Conservation (phyloP, 805 yeast genomes). For the Osmozyma mogii region DNA sequence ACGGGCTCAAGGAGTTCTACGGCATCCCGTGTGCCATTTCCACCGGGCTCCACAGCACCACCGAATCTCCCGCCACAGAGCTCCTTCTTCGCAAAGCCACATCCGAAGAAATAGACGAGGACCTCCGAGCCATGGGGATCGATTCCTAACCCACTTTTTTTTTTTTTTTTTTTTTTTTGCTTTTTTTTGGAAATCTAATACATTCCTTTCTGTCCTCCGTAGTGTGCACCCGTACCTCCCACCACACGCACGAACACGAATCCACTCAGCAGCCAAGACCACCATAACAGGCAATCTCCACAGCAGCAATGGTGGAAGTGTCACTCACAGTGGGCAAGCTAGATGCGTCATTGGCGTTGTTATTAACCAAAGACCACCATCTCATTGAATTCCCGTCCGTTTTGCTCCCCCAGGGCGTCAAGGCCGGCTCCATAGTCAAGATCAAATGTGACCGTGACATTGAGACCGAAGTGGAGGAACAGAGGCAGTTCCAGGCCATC, state of each 20-base stretch:
- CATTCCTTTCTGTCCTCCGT: too few species aligned
- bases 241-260: too few species aligned
- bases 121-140: conserved; percentile 59
- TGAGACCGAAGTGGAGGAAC: conserved; percentile 56
- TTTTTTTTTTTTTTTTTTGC: neutral
- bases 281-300: too few species aligned
- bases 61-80: conserved; percentile 18
- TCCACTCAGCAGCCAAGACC: too few species aligned
- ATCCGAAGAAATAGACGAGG: conserved; percentile 67
- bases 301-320: conserved; percentile 64
- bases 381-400: conserved; percentile 96
- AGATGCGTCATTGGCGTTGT: conserved; percentile 88
- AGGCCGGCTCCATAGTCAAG: conserved; percentile 87
- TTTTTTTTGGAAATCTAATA: neutral
- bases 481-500: conserved; percentile 46
- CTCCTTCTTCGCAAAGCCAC: conserved; percentile 47
- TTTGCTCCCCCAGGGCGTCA: conserved; percentile 79
- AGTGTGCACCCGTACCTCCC: too few species aligned
- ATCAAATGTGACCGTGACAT: conserved; percentile 75
- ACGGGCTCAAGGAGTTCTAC: conserved; percentile 57
- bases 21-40: conserved; percentile 78
- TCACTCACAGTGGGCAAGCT: conserved; percentile 91
- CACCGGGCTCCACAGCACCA: conserved; percentile 24
- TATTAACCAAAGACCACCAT: conserved; percentile 87
- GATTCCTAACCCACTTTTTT: conserved; percentile 1